phyloP scores from a whole-genome alignment of 2,329 filamentous ascomycete species.

The Periconia macrospinosa region DNA sequence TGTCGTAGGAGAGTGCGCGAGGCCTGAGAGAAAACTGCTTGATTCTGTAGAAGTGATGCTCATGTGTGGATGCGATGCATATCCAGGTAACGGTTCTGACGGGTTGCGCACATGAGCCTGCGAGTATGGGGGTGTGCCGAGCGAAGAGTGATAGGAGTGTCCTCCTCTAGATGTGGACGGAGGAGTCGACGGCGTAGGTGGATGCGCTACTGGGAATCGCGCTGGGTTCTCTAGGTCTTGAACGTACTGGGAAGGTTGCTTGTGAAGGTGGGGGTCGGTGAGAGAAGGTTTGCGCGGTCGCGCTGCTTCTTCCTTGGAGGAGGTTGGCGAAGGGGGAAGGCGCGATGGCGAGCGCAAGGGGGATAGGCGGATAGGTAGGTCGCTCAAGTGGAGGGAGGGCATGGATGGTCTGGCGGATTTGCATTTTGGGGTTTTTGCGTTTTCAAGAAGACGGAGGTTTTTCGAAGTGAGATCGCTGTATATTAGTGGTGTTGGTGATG shows the following conservation, averaged over 20 bases:
- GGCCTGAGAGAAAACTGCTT: constrained; percentile 25
- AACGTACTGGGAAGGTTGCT: constrained; percentile 27
- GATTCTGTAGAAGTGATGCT: constrained; percentile 34
- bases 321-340: constrained; percentile 6
- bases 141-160: background rate
- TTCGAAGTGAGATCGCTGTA: constrained; percentile 26
- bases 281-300: constrained; percentile 32
- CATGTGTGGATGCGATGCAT: constrained; percentile 20
- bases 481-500: background rate
- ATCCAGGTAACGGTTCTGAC: background rate
- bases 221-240: constrained; percentile 26
- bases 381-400: constrained; percentile 18
- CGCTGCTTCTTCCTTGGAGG: constrained; percentile 10
- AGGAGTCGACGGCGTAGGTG: constrained; percentile 15
- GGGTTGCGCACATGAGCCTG: background rate
- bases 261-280: constrained; percentile 26
- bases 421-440: constrained; percentile 20
- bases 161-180: background rate
- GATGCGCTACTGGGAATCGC: constrained; percentile 20
- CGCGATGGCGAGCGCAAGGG: constrained; percentile 23
- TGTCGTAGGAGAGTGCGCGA: constrained; percentile 11
- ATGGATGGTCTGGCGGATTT: constrained; percentile 21
- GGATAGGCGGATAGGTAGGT: constrained; percentile 36
- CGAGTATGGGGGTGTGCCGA: background rate
- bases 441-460: constrained; percentile 23